Evolutionary conservation across 768 basidiomycete species (phyloP).

Genomic region (Daedaleopsis nitida): DNA sequence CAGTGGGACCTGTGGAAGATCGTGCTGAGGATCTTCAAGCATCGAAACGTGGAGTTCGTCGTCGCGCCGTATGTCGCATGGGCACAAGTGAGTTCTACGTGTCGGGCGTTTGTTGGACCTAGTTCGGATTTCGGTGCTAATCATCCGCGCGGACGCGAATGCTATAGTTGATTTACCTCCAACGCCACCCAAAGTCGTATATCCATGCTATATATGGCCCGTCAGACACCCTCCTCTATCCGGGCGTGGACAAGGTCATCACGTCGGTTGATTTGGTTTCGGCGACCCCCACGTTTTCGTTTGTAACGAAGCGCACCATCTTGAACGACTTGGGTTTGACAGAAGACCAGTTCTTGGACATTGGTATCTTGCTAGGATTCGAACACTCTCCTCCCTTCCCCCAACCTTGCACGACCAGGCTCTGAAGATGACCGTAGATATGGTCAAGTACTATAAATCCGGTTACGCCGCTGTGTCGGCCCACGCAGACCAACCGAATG

Average conservation of each 20-base stretch:
- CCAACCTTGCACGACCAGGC: constrained; percentile 80
- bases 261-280: constrained; percentile 80
- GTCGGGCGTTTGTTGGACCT: constrained; percentile 5
- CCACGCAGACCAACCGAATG: constrained; percentile 78
- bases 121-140: neutral
- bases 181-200: constrained; percentile 90
- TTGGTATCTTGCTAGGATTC: constrained; percentile 89
- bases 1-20: constrained; percentile 96
- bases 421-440: constrained; percentile 84
- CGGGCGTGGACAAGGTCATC: constrained; percentile 86
- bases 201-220: constrained; percentile 94
- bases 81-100: constrained; percentile 76
- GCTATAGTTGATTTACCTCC: constrained; percentile 86
- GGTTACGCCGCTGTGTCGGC: constrained; percentile 80
- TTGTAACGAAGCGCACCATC: constrained; percentile 77
- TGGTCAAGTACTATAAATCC: constrained; percentile 91
- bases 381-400: constrained; percentile 78
- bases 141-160: constrained; percentile 8
- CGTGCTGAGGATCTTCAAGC: constrained; percentile 89
- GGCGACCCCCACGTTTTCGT: constrained; percentile 73
- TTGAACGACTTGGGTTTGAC: constrained; percentile 64
- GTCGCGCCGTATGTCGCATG: constrained; percentile 95
- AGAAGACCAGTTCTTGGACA: constrained; percentile 94
- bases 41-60: constrained; percentile 93
- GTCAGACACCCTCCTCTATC: constrained; percentile 88